These are phyloP conservation scores for Botryotinia narcissicola DNA, from an alignment of 2,329 filamentous ascomycete genomes.

Conservation along the genomic window DNA sequence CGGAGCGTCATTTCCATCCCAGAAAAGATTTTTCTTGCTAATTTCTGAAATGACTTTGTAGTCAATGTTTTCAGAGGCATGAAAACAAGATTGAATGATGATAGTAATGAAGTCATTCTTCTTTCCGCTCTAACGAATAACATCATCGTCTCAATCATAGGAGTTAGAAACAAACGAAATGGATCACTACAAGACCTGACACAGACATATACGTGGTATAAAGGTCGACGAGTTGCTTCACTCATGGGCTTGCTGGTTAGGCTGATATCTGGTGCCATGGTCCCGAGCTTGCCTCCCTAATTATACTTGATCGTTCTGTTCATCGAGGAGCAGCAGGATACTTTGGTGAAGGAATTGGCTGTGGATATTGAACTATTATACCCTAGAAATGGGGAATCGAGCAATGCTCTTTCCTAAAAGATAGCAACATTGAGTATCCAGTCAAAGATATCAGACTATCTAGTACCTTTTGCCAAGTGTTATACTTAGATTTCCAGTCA, in stretches of 20 bases:
- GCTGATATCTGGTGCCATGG: not conserved
- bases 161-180: not conserved
- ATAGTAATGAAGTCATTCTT: not conserved
- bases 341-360: too few relatives aligned
- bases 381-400: not conserved
- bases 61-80: not conserved
- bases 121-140: not conserved
- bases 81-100: not conserved
- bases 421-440: not conserved
- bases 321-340: not conserved
- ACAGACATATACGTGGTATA: not conserved
- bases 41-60: not conserved
- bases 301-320: not conserved
- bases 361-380: not conserved
- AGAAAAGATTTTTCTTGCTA: not conserved
- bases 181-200: not conserved
- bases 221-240: not conserved
- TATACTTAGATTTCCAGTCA: too few relatives aligned
- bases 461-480: not conserved
- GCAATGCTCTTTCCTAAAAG: not conserved
- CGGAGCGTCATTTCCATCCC: not conserved
- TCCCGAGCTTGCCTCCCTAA: too few relatives aligned
- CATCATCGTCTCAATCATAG: not conserved
- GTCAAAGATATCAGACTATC: not conserved
- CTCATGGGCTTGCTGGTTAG: not conserved